phyloP scores from a whole-genome alignment of 352 stramenopile species.

The Aphanomyces astaci region DNA sequence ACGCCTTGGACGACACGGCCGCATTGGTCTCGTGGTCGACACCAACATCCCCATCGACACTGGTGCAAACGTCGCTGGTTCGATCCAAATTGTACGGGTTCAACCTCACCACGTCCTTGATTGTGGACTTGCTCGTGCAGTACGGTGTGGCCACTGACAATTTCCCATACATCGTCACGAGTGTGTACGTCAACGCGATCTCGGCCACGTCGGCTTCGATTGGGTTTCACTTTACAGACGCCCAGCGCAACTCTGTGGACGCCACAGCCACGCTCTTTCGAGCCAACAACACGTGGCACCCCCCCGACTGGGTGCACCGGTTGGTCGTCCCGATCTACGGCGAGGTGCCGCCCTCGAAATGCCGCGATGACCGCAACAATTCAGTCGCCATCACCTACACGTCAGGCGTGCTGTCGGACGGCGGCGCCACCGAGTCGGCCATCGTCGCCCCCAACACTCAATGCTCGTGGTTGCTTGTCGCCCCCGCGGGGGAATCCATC shows the following conservation, averaged over 20 bases:
- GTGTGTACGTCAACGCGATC: constrained; percentile 8
- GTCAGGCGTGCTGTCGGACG: neutral
- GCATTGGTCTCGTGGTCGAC: constrained; percentile 3
- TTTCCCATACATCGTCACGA: neutral
- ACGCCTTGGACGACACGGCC: constrained; percentile 11
- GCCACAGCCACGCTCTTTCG: neutral
- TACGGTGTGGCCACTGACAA: neutral
- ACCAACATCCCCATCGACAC: neutral
- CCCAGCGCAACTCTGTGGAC: neutral
- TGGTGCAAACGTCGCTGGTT: neutral
- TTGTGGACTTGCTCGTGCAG: neutral
- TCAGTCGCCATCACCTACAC: neutral
- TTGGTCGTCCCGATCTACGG: neutral
- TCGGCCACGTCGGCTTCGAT: neutral
- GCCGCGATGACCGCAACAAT: neutral
- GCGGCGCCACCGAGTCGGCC: neutral
- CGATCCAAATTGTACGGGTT: neutral
- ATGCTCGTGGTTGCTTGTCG: constrained; percentile 2
- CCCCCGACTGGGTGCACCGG: neutral
- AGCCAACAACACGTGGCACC: constrained; percentile 1
- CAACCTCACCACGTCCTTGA: neutral
- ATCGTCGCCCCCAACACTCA: neutral
- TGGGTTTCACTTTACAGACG: constrained; percentile 1
- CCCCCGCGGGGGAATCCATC: neutral
- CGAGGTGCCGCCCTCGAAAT: neutral